These are phyloP conservation scores for Suhomyces wounanorum DNA, from an alignment of 1,139 yeast genomes.

Conservation along the genomic window DNA sequence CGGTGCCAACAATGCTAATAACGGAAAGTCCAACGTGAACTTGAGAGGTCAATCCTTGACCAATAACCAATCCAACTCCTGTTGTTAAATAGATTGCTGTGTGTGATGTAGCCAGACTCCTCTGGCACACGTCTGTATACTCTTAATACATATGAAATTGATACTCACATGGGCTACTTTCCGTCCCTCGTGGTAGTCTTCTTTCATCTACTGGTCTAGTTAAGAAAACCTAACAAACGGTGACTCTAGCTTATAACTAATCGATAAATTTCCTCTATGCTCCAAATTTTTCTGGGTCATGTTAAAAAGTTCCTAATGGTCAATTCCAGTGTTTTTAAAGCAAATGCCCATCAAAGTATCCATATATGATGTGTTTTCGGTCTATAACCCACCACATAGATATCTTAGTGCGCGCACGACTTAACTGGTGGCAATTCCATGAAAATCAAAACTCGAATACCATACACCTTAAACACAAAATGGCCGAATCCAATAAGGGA, in stretches of 20 bases:
- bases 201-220: too few relatives aligned
- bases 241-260: too few relatives aligned
- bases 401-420: conserved; percentile 1
- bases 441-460: conserved; percentile 5
- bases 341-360: background rate
- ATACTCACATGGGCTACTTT: background rate
- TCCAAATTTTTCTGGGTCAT: too few relatives aligned
- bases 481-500: conserved; percentile 14
- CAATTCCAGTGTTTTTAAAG: too few relatives aligned
- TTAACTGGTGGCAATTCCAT: background rate
- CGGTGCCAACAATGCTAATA: conserved; percentile 41
- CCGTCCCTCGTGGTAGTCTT: too few relatives aligned
- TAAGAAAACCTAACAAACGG: too few relatives aligned
- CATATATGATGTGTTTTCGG: background rate
- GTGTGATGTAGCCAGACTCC: background rate
- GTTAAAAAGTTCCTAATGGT: too few relatives aligned
- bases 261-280: too few relatives aligned
- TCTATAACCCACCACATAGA: background rate
- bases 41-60: conserved; percentile 87
- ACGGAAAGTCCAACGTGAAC: conserved; percentile 74
- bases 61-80: conserved; percentile 63
- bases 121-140: conserved; percentile 8
- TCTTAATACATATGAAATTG: conserved; percentile 10
- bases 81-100: conserved; percentile 55
- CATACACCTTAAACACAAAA: conserved; percentile 3